Evolutionary conservation across 371 early-diverging fungal genomes (phyloP), one percentile per base, ranked within the genome.

Genomic region (Mycotypha africana): DNA sequence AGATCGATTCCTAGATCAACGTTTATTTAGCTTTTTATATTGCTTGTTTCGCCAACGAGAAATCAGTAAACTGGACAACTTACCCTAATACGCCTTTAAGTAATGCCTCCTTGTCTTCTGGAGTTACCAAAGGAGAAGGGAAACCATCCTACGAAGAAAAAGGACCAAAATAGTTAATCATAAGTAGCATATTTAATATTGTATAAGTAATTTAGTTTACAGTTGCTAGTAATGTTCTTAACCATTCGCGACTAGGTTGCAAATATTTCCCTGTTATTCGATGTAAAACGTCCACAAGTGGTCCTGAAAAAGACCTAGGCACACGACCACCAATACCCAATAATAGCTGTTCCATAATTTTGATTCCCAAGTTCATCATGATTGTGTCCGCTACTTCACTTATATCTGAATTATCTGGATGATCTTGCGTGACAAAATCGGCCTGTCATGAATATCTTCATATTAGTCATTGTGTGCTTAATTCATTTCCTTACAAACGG

Each of bases 271-370:
- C 74, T 16, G 67, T 67, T 39, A 84, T 60, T 38, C 82, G 80
- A 49, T 76, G 84, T 44, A 88, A 40, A 4, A 82, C 69, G 56
- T 82, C 84, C 7, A 81, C 59, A 39, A 86, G 48, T 10, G 74
- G 79, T 4, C 75, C 70, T 24, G 79, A 69, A 57, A 84, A 76
- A 12, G 86, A 86, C 33, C 88, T 63, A 26, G 88, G 88, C 10
- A 82, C 78, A 39, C 67, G 70, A 25, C 86, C 88, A 24, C 86
- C 88, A 44, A 88, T 74, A 20, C 80, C 85, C 49, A 63, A 35
- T 35, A 82, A 47, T 28, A 82, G 47, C 25, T 73, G 72, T 20
- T 74, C 76, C 66, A 78, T 74, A 33, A 80, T 72, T 26, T 70
- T 67, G 14, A 67, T 55, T 2, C 83, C 81, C 55, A 74, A 65